Percentiles rank a stretch among this genome's conserved stretches.
Conservation (phyloP, 768 basidiomycete genomes). For the Trametes cinnabarina region DNA sequence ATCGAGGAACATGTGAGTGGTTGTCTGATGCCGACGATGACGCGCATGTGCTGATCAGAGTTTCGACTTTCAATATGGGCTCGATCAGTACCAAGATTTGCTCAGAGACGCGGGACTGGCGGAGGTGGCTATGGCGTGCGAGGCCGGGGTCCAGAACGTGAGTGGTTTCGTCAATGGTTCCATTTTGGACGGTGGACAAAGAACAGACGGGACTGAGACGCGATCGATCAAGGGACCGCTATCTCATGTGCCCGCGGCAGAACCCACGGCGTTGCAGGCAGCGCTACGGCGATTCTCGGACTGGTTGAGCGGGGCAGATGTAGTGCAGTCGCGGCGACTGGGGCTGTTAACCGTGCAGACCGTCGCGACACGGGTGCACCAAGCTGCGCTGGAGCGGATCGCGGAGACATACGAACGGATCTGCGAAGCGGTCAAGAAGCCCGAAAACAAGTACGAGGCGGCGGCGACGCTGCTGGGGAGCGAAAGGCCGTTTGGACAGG, state of each 20-base stretch:
- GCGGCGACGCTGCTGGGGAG: constrained; percentile 79
- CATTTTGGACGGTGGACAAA: neutral
- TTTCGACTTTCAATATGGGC: neutral
- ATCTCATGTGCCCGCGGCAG: constrained; percentile 67
- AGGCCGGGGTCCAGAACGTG: constrained; percentile 41
- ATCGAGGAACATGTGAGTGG: constrained; percentile 80
- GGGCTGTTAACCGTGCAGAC: constrained; percentile 66
- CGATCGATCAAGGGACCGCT: constrained; percentile 56
- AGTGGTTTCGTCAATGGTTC: constrained; percentile 14
- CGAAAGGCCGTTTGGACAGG: constrained; percentile 81
- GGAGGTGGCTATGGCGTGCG: constrained; percentile 44
- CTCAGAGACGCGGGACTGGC: constrained; percentile 54
- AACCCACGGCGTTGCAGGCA: constrained; percentile 58
- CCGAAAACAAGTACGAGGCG: constrained; percentile 88
- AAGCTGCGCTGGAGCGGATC: constrained; percentile 66
- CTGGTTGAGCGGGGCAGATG: constrained; percentile 83
- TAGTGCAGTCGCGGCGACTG: constrained; percentile 78
- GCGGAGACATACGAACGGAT: constrained; percentile 67
- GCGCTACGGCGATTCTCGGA: constrained; percentile 70
- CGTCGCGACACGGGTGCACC: constrained; percentile 71
- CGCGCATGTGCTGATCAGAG: neutral
- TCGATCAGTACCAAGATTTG: constrained; percentile 45
- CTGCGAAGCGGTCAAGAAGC: constrained; percentile 73
- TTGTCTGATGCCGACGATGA: neutral
- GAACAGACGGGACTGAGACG: neutral